Conservation (phyloP, 495 filamentous ascomycete genomes). For the Penicillium waksmanii region DNA sequence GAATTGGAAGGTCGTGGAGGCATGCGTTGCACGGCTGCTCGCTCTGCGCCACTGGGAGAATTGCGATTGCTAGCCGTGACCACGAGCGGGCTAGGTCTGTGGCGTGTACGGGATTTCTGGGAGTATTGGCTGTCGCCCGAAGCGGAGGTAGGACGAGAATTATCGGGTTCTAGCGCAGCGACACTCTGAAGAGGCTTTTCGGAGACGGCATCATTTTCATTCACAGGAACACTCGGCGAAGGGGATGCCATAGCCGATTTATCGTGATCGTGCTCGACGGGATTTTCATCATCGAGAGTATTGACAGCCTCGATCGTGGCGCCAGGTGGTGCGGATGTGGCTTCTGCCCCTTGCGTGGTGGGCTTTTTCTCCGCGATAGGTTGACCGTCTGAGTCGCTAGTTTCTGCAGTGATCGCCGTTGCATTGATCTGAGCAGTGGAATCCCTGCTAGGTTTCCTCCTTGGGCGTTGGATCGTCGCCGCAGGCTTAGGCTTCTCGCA, state of each 20-base stretch:
- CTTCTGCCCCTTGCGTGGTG: slow-evolving; percentile 38
- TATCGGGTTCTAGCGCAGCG: slow-evolving; percentile 11
- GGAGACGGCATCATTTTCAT: slow-evolving; percentile 16
- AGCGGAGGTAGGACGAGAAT: slow-evolving; percentile 30
- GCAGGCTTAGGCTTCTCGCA: slow-evolving; percentile 38
- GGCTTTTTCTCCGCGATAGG: slow-evolving; percentile 24
- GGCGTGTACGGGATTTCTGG: slow-evolving; percentile 32
- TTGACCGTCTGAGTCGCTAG: slow-evolving; percentile 28
- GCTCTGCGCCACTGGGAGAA: slow-evolving; percentile 37
- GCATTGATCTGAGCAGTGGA: slow-evolving; percentile 25
- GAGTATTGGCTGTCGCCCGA: slow-evolving; percentile 45
- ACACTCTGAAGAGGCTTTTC: not conserved
- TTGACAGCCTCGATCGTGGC: slow-evolving; percentile 32
- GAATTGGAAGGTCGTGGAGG: slow-evolving; percentile 38
- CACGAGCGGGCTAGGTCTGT: slow-evolving; percentile 33
- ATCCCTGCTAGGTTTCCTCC: slow-evolving; percentile 38
- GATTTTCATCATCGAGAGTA: slow-evolving; percentile 22
- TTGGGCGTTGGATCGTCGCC: slow-evolving; percentile 38
- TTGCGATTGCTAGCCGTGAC: slow-evolving; percentile 29
- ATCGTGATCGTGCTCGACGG: slow-evolving; percentile 26
- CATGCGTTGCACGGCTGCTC: slow-evolving; percentile 57
- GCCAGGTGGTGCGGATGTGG: slow-evolving; percentile 29
- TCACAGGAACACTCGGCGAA: slow-evolving; percentile 5
- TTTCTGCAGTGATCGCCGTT: slow-evolving; percentile 31
- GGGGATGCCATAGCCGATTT: slow-evolving; percentile 21